Evolutionary conservation across 345 rosid genomes (phyloP).

Genomic region (Tarenaya hassleriana): DNA sequence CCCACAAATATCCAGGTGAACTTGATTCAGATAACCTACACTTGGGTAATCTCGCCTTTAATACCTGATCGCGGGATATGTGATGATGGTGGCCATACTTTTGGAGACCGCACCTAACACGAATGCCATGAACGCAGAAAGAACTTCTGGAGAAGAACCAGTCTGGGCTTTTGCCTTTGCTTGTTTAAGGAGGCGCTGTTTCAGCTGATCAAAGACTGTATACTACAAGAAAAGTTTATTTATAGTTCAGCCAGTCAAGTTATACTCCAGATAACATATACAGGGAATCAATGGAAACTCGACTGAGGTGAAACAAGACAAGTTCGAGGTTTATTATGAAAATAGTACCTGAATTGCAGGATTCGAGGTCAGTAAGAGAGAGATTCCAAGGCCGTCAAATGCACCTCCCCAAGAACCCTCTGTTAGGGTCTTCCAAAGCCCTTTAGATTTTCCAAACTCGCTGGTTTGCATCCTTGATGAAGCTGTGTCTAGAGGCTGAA

Average conservation of each 20-base stretch:
- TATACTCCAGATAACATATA: neutral
- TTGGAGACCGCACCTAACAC: slow-evolving; percentile 81
- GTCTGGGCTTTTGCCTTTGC: slow-evolving; percentile 28
- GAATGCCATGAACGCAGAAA: slow-evolving; percentile 83
- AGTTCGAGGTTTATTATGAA: neutral
- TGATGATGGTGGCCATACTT: slow-evolving; percentile 67
- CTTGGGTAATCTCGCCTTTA: neutral
- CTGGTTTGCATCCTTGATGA: slow-evolving; percentile 87
- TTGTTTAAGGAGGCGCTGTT: slow-evolving; percentile 50
- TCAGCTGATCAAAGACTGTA: slow-evolving; percentile 92
- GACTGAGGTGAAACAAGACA: neutral
- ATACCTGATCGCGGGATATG: slow-evolving; percentile 95
- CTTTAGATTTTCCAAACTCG: slow-evolving; percentile 75
- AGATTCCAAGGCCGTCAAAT: slow-evolving; percentile 88
- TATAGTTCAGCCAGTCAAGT: slow-evolving; percentile 23
- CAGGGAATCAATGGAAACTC: neutral
- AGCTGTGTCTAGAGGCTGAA: slow-evolving; percentile 82
- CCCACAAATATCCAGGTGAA: no score
- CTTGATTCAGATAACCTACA: no score
- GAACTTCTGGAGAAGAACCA: slow-evolving; percentile 44
- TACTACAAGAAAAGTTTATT: slow-evolving; percentile 37
- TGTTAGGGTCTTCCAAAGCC: slow-evolving; percentile 66
- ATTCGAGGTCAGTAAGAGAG: slow-evolving; percentile 83
- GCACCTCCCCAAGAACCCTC: slow-evolving; percentile 66
- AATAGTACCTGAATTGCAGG: slow-evolving; percentile 82